phyloP scores from a whole-genome alignment of 1,139 yeast genomes.

The Kluyveromyces sp. region DNA sequence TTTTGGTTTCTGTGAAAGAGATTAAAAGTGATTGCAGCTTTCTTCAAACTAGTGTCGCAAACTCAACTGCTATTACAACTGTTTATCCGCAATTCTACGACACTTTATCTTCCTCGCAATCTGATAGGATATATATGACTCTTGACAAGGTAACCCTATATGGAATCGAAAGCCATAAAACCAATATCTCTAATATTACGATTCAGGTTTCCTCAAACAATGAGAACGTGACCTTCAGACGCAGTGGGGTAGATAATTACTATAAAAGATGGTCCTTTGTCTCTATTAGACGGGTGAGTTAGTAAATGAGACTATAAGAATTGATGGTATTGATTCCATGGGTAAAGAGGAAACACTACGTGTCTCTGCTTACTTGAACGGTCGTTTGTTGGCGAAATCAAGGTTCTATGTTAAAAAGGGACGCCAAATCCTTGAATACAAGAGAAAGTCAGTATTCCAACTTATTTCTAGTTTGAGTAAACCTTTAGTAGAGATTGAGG shows the following conservation, averaged over 20 bases:
- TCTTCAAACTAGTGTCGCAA: slow-evolving; percentile 7
- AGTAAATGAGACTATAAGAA: slow-evolving; percentile 60
- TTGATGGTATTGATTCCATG: slow-evolving; percentile 44
- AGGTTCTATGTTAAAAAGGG: slow-evolving; percentile 26
- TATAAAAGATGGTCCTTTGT: slow-evolving; percentile 61
- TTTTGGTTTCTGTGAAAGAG: slow-evolving; percentile 68
- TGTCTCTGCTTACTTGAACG: slow-evolving; percentile 58
- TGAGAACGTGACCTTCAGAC: slow-evolving; percentile 47
- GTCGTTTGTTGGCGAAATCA: slow-evolving; percentile 53
- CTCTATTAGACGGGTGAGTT: slow-evolving; percentile 69
- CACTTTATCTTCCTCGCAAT: slow-evolving; percentile 46
- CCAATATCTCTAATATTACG: slow-evolving; percentile 35
- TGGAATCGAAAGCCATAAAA: slow-evolving; percentile 10
- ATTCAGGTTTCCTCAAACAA: slow-evolving; percentile 40
- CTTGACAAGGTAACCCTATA: slow-evolving; percentile 43
- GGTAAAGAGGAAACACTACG: slow-evolving; percentile 46
- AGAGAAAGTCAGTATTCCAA: slow-evolving; percentile 27
- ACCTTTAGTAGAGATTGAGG: slow-evolving; percentile 40
- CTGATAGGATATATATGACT: slow-evolving; percentile 53
- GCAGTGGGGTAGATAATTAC: slow-evolving; percentile 59
- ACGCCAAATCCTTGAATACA: slow-evolving; percentile 33
- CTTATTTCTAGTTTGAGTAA: slow-evolving; percentile 21
- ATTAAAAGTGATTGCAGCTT: slow-evolving; percentile 45
- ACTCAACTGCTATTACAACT: slow-evolving; percentile 36
- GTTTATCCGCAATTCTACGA: slow-evolving; percentile 59